Base-by-base conservation (phyloP, 2,329 filamentous ascomycete species). In the Clonostachys rhizophaga region DNA sequence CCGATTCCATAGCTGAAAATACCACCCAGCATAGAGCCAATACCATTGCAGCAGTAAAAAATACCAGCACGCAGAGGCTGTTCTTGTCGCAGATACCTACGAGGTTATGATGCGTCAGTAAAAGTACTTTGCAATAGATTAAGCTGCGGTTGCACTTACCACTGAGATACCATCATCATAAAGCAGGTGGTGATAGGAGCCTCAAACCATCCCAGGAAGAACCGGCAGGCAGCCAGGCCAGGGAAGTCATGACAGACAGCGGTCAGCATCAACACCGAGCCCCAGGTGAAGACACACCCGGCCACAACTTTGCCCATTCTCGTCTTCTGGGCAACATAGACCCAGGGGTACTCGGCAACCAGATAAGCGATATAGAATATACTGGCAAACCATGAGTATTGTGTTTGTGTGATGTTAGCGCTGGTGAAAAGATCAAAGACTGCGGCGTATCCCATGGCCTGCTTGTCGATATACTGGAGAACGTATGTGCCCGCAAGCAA, bases 41-140 rank as follows among this genome's bases (percentile, higher is more conserved):
- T 8, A n/a, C 36, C 36, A 39, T 18, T 18, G 12, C 36, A n/a
- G 10, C 36, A 18, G 36, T 39, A n/a, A 7, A 39, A 39, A 3
- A 39, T 30, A 10, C 24, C 24, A 10, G 24, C 24, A 30, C 24
- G 24, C 24, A 30, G 24, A 30, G 24, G 24, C 36, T 18, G 45
- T 73, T 66, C 1, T 64, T 70, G 53, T 83, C 83, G 54, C 77
- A 79, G 13, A 83, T 67, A 3, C 79, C 79, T 52, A 82, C 9
- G 13, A 30, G 24, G 16, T 8, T 16, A 24, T 34, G 30, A 47
- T 11, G 40, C 47, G 14, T 16, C 49, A 39, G 36, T 51, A 20
- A 34, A 50, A 46, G 52, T 45, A 24, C 52, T 48, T 37, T 55
- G 47, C 4, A 49, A 40, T 9, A 52, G 44, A 5, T 49, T 58